Evolutionary conservation across 2,329 filamentous ascomycete species (phyloP), one percentile per base, ranked within the genome.

Genomic region (Aspergillus sojae): DNA sequence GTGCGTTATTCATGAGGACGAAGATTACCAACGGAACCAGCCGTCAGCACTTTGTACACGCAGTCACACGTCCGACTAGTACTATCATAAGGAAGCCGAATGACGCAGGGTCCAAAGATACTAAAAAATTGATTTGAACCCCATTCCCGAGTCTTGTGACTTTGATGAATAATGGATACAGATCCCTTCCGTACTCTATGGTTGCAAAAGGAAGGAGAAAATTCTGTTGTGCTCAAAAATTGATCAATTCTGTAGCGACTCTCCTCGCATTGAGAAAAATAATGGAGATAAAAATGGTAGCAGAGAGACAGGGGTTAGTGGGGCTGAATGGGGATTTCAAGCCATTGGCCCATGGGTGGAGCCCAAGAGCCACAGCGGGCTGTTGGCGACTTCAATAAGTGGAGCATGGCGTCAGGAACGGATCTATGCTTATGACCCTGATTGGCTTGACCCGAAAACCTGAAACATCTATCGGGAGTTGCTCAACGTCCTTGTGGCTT

Each of bases 401-500:
- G 64, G 63, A n/a, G 28, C 34, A 55, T 59, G 63, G 62, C 59
- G 59, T 63, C 68, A 69, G 67, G 68, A 66, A 68, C 66, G 65
- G 66, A 57, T 23, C 36, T 48, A 7, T 28, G 9, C 5, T 6
- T 5, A 16, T 2, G 19, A 5, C 48, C 16, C 48, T 61, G 45
- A 64, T 65, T 68, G 63, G 67, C 26, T n/a, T 5, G 36, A 12
- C 23, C 6, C 14, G 4, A 12, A 16, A 55, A 58, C 55, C 30
- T 70, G 68, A 70, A 70, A 70, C 68, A 64, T 52, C 63, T 67
- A 62, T 67, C 61, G 50, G 53, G 57, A 55, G 53, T 34, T 61
- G 55, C 46, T 63, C 67, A 69, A 68, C 66, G 64, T 70, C 54
- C 57, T 41, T 63, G 56, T 62, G 62, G 58, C 62, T 68, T 62